These are phyloP conservation scores for Polygonum aviculare DNA, from an alignment of 148 eudicot genomes.

Conservation along the genomic window DNA sequence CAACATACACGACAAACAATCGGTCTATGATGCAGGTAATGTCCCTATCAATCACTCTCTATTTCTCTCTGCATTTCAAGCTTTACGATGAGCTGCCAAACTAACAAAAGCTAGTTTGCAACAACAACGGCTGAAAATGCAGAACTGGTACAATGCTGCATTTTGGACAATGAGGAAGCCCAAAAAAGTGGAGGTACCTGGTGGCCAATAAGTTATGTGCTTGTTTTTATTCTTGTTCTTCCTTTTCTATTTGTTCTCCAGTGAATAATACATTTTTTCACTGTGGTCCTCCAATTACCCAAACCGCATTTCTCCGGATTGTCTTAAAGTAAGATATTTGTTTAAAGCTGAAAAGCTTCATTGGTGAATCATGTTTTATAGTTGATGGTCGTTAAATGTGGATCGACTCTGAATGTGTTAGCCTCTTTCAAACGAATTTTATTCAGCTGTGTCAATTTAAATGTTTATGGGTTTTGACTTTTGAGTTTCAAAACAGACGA, in stretches of 20 bases:
- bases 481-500: too few species aligned
- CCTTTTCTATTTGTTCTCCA: background rate
- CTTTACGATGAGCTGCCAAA: background rate
- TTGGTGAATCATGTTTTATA: background rate
- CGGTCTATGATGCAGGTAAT: slow-evolving; percentile 96
- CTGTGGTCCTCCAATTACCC: background rate
- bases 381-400: background rate
- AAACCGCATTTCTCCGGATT: background rate
- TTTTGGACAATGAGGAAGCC: slow-evolving; percentile 92
- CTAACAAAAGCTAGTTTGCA: background rate
- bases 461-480: too few species aligned
- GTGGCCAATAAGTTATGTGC: background rate
- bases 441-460: background rate
- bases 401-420: background rate
- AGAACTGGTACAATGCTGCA: slow-evolving; percentile 76
- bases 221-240: background rate
- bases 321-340: background rate
- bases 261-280: background rate
- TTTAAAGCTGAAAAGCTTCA: background rate
- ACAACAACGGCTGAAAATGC: slow-evolving; percentile 18
- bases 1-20: slow-evolving; percentile 74
- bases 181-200: background rate
- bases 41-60: background rate
- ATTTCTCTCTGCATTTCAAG: background rate
- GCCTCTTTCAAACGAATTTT: background rate